Conservation (phyloP, 1,284 basidiomycete genomes). For the Tilletia setariae region DNA sequence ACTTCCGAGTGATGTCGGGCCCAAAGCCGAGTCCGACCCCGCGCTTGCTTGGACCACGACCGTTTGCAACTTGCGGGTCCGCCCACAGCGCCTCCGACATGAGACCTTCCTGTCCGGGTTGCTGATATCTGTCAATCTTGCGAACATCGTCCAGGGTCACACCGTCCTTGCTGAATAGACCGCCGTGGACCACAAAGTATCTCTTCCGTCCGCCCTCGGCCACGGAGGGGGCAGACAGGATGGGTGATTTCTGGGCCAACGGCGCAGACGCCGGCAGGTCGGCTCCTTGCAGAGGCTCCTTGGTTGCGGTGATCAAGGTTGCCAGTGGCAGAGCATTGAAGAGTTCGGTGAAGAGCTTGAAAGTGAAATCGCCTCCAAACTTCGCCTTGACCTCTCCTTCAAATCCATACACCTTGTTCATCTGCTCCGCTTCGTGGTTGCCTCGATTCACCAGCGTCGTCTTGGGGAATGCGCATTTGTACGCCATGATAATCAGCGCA, state of each 20-base stretch:
- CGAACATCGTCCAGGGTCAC: conserved; percentile 89
- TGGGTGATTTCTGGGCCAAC: conserved; percentile 56
- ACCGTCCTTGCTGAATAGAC: conserved; percentile 88
- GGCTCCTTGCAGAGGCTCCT: conserved; percentile 59
- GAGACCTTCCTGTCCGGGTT: conserved; percentile 90
- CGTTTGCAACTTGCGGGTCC: conserved; percentile 83
- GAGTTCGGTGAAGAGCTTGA: conserved; percentile 50
- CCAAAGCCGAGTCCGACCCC: conserved; percentile 95
- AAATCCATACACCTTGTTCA: conserved; percentile 80
- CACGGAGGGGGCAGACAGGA: conserved; percentile 62
- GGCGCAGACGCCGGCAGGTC: conserved; percentile 38
- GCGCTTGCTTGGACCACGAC: conserved; percentile 94
- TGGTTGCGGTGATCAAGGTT: conserved; percentile 74
- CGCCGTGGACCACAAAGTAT: conserved; percentile 87
- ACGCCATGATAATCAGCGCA: conserved; percentile 86
- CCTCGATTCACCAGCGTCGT: conserved; percentile 65
- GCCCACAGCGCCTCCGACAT: conserved; percentile 74
- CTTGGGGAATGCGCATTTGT: conserved; percentile 68
- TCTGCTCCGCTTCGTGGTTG: conserved; percentile 93
- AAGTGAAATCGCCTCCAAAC: conserved; percentile 47
- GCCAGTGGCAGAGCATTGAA: conserved; percentile 66
- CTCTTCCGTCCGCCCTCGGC: conserved; percentile 66
- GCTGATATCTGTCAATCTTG: conserved; percentile 73
- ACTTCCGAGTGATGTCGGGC: conserved; percentile 63
- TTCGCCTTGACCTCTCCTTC: conserved; percentile 83